Evolutionary conservation across 1,139 yeast genomes (phyloP).

Genomic region (Candida sp.): DNA sequence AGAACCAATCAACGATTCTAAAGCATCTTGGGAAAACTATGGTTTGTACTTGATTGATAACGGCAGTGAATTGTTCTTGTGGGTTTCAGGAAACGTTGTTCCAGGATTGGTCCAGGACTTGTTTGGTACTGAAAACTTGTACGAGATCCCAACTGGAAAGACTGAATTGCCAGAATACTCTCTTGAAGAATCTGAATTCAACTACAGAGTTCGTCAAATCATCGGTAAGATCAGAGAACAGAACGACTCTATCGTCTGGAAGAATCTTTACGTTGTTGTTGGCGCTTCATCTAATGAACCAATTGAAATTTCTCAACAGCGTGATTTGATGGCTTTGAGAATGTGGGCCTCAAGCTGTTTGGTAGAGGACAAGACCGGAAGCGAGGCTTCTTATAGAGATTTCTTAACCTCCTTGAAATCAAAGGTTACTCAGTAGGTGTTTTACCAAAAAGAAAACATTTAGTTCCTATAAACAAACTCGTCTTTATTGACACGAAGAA

Average conservation of each 20-base stretch:
- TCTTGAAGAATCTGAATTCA: constrained; percentile 71
- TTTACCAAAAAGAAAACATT: not conserved
- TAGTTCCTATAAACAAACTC: no score
- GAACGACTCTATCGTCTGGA: constrained; percentile 77
- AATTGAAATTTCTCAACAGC: constrained; percentile 59
- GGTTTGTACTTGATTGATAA: constrained; percentile 93
- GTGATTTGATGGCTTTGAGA: constrained; percentile 85
- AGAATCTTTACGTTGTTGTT: constrained; percentile 82
- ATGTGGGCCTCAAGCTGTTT: constrained; percentile 91
- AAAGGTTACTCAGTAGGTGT: constrained; percentile 31
- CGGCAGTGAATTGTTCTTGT: constrained; percentile 82
- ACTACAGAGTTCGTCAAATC: constrained; percentile 80
- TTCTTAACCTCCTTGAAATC: constrained; percentile 66
- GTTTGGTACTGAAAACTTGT: constrained; percentile 76
- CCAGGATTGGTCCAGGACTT: constrained; percentile 87
- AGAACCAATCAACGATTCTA: constrained; percentile 81
- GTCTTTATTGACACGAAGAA: no score
- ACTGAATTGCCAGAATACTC: constrained; percentile 78
- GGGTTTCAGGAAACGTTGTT: constrained; percentile 96
- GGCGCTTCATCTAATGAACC: constrained; percentile 87
- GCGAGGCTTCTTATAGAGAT: constrained; percentile 80
- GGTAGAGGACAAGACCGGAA: constrained; percentile 87
- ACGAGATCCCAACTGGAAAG: constrained; percentile 80
- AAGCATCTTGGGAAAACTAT: constrained; percentile 74
- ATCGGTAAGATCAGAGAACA: constrained; percentile 80